Evolutionary conservation across 179 eudicot species (phyloP), one percentile per base, ranked within the genome.

Genomic region (Silene vulgaris): DNA sequence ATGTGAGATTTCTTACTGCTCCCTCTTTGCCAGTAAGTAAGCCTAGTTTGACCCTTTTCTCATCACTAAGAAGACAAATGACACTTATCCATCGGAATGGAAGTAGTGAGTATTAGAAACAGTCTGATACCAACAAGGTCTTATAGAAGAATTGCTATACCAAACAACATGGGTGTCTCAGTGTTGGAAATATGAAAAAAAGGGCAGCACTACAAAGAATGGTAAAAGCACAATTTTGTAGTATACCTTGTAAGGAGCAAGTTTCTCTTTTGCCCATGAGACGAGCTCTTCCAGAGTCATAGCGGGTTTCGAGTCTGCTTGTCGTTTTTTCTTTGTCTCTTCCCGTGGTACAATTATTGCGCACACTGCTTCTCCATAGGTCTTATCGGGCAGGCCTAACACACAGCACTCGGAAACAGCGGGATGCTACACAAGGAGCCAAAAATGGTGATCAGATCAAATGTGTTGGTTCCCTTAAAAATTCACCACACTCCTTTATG

Each of bases 181-280:
- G 35, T 63, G 32, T 63, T 63, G 66, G 66, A 23, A 61, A 21
- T 9, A 26, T 2, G 8, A 2, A 66, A n/a, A n/a, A 30, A 7
- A 35, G 3, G 23, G 52, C 21, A 45, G 52, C 52, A 11, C 14
- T 45, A 45, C 52, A 45, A 63, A 20, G 32, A 69, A 77, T 43
- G 72, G 61, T 17, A 28, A 35, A 19, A 12, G 1, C 4, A 17
- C 0, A n/a, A 40, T 45, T 40, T 40, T 13, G 9, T 23, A 70
- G 14, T 28, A 16, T 71, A 95, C 99, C 99, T 95, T 95, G 80
- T 95, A 95, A 28, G 97, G 97, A 48, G 99, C 99, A 74, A 95
- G 97, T 83, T 87, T 89, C 30, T 88, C 93, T 82, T 90, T 90
- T 66, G 97, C 97, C 97, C 90, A 88, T 17, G 77, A 64, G 73